A percentile compares a stretch with the other conserved stretches of the same genome.
Conservation (phyloP, 2,329 filamentous ascomycete genomes). For the Teratosphaeria nubilosa region DNA sequence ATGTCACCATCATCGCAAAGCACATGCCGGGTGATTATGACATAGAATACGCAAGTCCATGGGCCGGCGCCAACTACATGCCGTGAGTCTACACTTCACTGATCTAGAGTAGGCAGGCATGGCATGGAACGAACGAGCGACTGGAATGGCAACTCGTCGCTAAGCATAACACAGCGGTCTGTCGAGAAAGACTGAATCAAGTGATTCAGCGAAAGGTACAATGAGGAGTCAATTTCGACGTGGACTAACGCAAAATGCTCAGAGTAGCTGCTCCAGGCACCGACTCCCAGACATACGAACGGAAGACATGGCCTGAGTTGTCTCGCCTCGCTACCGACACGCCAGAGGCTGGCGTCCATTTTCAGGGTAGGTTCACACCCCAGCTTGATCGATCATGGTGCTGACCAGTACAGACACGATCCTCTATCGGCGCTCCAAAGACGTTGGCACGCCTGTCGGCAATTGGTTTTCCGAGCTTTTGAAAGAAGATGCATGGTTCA, state of each 20-base stretch:
- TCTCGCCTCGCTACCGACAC: conserved; percentile 43
- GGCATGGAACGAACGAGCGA: neutral
- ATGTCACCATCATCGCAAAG: conserved; percentile 66
- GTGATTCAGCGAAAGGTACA: neutral
- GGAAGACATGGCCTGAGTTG: conserved; percentile 36
- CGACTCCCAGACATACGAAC: conserved; percentile 31
- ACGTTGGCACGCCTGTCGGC: conserved; percentile 44
- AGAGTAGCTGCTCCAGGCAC: conserved; percentile 33
- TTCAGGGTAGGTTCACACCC: conserved; percentile 40
- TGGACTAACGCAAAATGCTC: neutral
- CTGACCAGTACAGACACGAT: conserved; percentile 32
- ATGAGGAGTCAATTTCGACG: neutral
- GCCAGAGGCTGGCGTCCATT: conserved; percentile 71
- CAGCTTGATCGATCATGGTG: neutral
- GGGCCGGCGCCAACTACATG: conserved; percentile 73
- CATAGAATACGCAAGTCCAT: conserved; percentile 80
- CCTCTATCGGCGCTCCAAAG: conserved; percentile 52
- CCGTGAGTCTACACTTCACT: conserved; percentile 32
- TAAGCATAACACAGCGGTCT: neutral
- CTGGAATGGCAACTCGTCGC: neutral
- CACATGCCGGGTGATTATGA: conserved; percentile 93
- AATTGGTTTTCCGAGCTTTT: conserved; percentile 56
- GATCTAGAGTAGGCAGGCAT: neutral
- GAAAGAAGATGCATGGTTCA: conserved; percentile 63
- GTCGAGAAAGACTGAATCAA: neutral